phyloP scores from a whole-genome alignment of 164 flowering plant genomes.

The Sedum album region DNA sequence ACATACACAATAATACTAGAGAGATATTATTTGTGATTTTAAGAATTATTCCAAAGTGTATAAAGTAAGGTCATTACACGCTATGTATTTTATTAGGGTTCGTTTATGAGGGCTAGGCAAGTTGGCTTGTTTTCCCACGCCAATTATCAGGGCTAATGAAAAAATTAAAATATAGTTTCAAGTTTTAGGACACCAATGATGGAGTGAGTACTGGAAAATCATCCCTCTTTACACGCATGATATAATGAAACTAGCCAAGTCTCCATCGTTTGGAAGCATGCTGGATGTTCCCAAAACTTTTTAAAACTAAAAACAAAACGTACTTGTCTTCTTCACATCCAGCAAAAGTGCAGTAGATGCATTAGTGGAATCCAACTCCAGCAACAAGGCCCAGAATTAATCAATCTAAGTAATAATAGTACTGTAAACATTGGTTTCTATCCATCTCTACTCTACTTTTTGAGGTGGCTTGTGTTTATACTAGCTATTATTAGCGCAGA shows the following conservation, averaged over 20 bases:
- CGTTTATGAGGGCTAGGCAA: not conserved
- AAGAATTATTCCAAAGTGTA: not conserved
- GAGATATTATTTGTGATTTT: not conserved
- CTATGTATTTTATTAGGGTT: not conserved
- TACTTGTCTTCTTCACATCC: not conserved
- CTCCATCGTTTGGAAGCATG: constrained; percentile 4
- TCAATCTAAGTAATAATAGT: no score
- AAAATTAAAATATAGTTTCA: not conserved
- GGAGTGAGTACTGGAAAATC: not conserved
- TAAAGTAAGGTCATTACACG: no score
- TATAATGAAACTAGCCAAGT: not conserved
- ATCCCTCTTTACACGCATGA: not conserved
- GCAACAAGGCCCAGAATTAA: not conserved
- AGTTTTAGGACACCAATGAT: not conserved
- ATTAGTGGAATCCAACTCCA: not conserved
- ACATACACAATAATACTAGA: not conserved
- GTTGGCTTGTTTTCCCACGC: not conserved
- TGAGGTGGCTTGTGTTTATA: not conserved
- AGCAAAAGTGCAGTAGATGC: not conserved
- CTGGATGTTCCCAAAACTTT: not conserved
- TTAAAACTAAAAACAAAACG: not conserved
- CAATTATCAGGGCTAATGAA: not conserved
- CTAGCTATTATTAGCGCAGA: not conserved
- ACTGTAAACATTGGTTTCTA: not conserved
- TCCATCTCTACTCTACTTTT: not conserved